Evolutionary conservation across 371 early-diverging fungal genomes (phyloP).

Genomic region (Syncephalastrum sp.): DNA sequence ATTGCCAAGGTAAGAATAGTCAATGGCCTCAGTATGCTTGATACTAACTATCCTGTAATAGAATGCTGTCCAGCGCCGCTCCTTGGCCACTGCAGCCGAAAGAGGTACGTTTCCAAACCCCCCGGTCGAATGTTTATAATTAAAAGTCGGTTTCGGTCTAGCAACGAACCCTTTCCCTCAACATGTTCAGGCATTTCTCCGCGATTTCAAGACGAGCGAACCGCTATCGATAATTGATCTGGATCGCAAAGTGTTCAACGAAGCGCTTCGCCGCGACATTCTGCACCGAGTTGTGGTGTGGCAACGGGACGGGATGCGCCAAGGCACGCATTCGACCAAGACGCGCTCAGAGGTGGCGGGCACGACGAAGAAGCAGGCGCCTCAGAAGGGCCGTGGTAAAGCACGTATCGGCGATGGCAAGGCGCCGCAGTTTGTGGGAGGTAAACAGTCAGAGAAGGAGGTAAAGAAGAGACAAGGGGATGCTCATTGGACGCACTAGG

Average conservation of each 20-base stretch:
- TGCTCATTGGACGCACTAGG: conserved; percentile 31
- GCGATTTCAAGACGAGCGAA: conserved; percentile 74
- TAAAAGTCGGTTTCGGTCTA: neutral
- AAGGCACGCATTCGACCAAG: conserved; percentile 86
- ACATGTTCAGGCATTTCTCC: conserved; percentile 78
- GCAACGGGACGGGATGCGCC: conserved; percentile 79
- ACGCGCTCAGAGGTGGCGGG: conserved; percentile 85
- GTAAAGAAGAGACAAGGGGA: neutral
- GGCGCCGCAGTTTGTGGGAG: conserved; percentile 90
- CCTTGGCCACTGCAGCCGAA: conserved; percentile 5
- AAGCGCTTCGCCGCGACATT: conserved; percentile 82
- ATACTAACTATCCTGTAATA: neutral
- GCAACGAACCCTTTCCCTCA: conserved; percentile 9
- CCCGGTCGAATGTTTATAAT: neutral
- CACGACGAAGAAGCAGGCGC: conserved; percentile 72
- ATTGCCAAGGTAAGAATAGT: too few species aligned
- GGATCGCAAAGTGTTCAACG: conserved; percentile 75
- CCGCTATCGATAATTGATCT: conserved; percentile 78
- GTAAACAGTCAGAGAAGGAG: conserved; percentile 33
- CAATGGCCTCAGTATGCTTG: too few species aligned
- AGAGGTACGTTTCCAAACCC: conserved; percentile 1
- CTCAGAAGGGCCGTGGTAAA: conserved; percentile 93
- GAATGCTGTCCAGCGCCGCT: conserved; percentile 3
- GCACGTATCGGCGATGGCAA: conserved; percentile 87
- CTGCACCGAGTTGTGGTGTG: conserved; percentile 86